These are phyloP conservation scores for Paramarasmius palmivorus DNA, from an alignment of 1,284 basidiomycete species.

Conservation along the genomic window DNA sequence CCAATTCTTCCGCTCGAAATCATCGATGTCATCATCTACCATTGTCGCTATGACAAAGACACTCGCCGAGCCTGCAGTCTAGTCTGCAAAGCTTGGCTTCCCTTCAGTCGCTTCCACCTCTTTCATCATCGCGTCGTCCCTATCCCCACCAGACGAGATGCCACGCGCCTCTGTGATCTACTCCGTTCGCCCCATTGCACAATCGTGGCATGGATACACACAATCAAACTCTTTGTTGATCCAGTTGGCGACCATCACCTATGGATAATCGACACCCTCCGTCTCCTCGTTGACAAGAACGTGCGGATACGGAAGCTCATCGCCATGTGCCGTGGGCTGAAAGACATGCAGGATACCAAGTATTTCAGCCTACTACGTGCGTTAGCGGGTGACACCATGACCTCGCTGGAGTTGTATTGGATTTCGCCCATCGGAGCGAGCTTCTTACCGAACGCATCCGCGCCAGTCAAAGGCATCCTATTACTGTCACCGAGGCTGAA, in stretches of 20 bases:
- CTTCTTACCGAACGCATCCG: no score
- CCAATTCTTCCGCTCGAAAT: background rate
- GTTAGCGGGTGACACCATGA: background rate
- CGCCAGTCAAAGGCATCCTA: no score
- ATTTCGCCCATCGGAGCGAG: no score
- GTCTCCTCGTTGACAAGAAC: background rate
- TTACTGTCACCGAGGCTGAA: no score
- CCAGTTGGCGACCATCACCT: background rate
- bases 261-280: background rate
- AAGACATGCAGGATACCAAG: background rate
- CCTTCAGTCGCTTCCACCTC: slow-evolving; percentile 1
- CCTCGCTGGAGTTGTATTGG: background rate
- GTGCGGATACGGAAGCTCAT: background rate
- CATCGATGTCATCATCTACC: background rate
- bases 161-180: background rate
- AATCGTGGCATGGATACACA: background rate
- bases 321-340: background rate
- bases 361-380: background rate
- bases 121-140: background rate
- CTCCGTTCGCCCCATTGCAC: background rate
- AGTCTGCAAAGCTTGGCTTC: background rate
- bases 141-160: background rate
- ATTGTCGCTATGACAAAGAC: background rate
- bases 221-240: background rate
- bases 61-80: background rate